A percentile compares a stretch with the other conserved stretches of the same genome.
Conservation (phyloP, 202 grass and related monocot species). For the Zoysia matrella region DNA sequence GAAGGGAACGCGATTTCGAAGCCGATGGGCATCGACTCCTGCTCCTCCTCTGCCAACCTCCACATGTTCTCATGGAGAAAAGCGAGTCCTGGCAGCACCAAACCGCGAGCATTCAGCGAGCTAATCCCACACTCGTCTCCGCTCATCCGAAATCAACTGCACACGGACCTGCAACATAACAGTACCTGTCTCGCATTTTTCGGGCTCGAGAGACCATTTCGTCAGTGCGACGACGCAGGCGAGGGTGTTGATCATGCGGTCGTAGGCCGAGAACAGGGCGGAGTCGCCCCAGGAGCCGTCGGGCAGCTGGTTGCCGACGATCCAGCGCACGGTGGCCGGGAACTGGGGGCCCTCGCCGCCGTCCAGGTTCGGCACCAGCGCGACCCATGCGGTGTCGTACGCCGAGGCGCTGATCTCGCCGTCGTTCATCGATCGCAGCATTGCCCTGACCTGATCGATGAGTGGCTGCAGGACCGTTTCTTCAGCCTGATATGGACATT, state of each 20-base stretch:
- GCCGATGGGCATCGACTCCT: slow-evolving; percentile 83
- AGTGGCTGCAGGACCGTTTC: slow-evolving; percentile 36
- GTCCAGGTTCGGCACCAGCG: slow-evolving; percentile 51
- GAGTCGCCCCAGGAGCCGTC: slow-evolving; percentile 88
- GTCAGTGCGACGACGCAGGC: slow-evolving; percentile 76
- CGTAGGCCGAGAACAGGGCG: slow-evolving; percentile 70
- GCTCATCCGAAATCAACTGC: background rate
- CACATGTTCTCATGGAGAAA: slow-evolving; percentile 80
- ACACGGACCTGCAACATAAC: background rate
- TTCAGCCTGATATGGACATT: slow-evolving; percentile 21
- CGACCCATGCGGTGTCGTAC: slow-evolving; percentile 20
- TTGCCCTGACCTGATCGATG: slow-evolving; percentile 57
- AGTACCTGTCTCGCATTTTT: slow-evolving; percentile 57
- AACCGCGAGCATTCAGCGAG: background rate
- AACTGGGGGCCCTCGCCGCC: slow-evolving; percentile 56
- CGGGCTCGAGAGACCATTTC: slow-evolving; percentile 58
- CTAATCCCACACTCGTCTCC: background rate
- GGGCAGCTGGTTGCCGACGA: slow-evolving; percentile 64
- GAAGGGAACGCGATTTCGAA: slow-evolving; percentile 96
- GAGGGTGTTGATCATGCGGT: slow-evolving; percentile 88
- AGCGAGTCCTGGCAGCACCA: slow-evolving; percentile 38
- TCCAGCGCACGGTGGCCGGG: slow-evolving; percentile 70
- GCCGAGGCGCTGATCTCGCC: slow-evolving; percentile 74
- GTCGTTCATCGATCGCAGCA: slow-evolving; percentile 67
- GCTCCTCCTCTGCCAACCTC: slow-evolving; percentile 71